Conservation (phyloP, 2,329 filamentous ascomycete genomes). For the Penicillium sp. region DNA sequence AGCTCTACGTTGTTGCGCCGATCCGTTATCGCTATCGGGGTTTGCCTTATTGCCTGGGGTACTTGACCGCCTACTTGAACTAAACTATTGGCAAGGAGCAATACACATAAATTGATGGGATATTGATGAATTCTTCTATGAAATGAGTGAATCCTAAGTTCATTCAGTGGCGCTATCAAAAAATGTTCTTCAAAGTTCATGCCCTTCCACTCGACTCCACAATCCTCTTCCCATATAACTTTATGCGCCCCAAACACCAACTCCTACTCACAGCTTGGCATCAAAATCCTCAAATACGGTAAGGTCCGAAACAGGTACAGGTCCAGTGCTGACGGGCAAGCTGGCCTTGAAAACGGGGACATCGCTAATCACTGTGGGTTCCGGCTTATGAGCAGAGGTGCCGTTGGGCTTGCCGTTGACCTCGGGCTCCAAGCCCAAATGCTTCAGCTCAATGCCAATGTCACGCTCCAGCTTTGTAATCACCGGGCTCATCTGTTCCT, state of each 20-base stretch:
- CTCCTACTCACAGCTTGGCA: constrained; percentile 66
- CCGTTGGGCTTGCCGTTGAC: constrained; percentile 25
- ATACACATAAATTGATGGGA: neutral
- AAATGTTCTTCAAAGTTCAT: neutral
- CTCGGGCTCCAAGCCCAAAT: constrained; percentile 39
- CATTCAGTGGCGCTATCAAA: neutral
- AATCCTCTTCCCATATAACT: constrained; percentile 8
- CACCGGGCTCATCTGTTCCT: constrained; percentile 52
- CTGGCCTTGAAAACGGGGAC: constrained; percentile 78
- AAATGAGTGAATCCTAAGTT: neutral
- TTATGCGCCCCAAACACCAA: constrained; percentile 2
- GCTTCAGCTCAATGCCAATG: constrained; percentile 46
- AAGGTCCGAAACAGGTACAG: constrained; percentile 71
- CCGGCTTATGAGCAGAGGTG: constrained; percentile 31
- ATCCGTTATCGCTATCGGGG: constrained; percentile 15
- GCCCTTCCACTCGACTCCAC: constrained; percentile 11
- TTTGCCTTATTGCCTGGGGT: constrained; percentile 4
- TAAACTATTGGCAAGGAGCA: neutral
- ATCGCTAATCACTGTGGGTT: constrained; percentile 68
- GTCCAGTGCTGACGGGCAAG: constrained; percentile 70
- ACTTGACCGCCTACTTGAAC: neutral
- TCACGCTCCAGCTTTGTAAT: constrained; percentile 53
- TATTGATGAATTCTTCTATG: too few species aligned
- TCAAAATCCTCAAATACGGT: constrained; percentile 84
- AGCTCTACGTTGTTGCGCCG: constrained; percentile 3